These are phyloP conservation scores for Ormosia emarginata DNA, from an alignment of 306 rosid species.

Conservation along the genomic window DNA sequence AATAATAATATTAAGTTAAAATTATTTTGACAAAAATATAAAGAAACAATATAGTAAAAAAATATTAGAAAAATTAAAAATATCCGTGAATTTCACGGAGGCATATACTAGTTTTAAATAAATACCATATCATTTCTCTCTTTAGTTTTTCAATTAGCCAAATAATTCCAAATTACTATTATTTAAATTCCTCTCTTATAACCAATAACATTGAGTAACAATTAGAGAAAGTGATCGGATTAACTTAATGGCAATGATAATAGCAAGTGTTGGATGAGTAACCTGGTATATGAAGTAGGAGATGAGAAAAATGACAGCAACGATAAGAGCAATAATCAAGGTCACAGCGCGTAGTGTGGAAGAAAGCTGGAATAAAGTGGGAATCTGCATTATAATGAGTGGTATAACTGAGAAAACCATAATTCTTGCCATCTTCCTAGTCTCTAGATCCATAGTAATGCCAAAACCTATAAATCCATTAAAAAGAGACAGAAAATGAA, in stretches of 20 bases:
- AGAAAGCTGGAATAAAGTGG: slow-evolving; percentile 21
- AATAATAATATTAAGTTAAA: no score
- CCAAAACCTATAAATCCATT: slow-evolving; percentile 29
- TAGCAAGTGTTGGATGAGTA: not conserved
- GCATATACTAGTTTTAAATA: no score
- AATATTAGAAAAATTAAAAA: no score
- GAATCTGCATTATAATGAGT: slow-evolving; percentile 38
- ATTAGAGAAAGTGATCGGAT: not conserved
- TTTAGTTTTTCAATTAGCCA: not conserved
- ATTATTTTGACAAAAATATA: no score
- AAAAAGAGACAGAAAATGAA: not conserved
- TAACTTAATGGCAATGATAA: not conserved
- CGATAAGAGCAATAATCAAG: slow-evolving; percentile 27
- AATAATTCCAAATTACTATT: not conserved
- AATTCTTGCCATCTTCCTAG: slow-evolving; percentile 26
- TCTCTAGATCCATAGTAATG: slow-evolving; percentile 27
- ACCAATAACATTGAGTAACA: not conserved
- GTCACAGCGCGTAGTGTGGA: slow-evolving; percentile 1
- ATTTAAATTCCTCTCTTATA: not conserved
- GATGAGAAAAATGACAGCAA: slow-evolving; percentile 26
- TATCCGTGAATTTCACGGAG: no score
- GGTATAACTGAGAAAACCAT: slow-evolving; percentile 35
- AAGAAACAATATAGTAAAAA: no score
- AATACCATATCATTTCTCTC: not conserved
- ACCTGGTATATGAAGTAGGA: slow-evolving; percentile 39